Evolutionary conservation across 208 protist species (phyloP), one percentile per base, ranked within the genome.

Genomic region (Acanthamoeba sp.): DNA sequence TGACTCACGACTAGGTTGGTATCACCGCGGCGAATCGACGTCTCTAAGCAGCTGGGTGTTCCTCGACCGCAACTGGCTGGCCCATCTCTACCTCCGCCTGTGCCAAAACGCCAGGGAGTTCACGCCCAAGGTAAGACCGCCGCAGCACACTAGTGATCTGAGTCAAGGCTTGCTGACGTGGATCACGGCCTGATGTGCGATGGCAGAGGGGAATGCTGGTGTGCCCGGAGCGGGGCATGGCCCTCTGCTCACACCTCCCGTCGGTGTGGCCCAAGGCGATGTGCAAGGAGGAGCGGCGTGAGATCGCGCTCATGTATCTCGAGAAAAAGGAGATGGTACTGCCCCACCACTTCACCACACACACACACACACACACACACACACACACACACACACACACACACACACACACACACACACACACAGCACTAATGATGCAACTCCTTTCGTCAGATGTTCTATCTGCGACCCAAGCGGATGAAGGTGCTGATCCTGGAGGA

Each of bases 401-500:
- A 3, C 32, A 10, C 64, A 38, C 64, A n/a, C 14, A 52, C 4
- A 9, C 32, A 73, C 64, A 20, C 32, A 38, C 64, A 38, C 32
- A 3, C 32, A 10, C 64, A 38, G n/a, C n/a, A n/a, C n/a, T n/a
- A n/a, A n/a, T n/a, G n/a, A n/a, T n/a, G n/a, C n/a, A n/a, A n/a
- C n/a, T n/a, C 20, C 16, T 5, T 84, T 6, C 12, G 27, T 6
- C 64, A 59, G 42, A 1, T 87, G 40, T 87, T 87, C 57, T 87
- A 87, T 34, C 38, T 87, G 5, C 38, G 48, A 20, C 78, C 78
- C 1, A 87, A 87, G 78, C 20, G 78, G 9, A 87, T 57, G 48
- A 87, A 55, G n/a, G 78, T 87, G 48, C 78, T 87, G 24, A 87
- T 87, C n/a, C 78, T 87, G 9, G 78, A 87, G 24, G 48, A 87